phyloP scores from a whole-genome alignment of 805 yeast species.

The Kodamaea kaohsiungensis region DNA sequence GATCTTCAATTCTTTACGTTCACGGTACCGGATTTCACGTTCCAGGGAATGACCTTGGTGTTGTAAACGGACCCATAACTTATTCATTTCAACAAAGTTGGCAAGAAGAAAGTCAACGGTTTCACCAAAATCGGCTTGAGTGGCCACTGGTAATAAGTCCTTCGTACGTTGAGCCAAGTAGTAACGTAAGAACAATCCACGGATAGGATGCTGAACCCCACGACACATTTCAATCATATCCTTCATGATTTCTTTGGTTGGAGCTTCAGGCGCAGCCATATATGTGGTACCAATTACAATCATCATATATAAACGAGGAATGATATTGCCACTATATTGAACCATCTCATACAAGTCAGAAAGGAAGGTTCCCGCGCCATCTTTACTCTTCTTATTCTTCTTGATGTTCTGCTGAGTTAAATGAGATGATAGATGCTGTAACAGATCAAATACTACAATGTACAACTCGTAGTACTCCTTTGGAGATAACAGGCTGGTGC shows the following conservation, averaged over 20 bases:
- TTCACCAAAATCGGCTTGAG: constrained; percentile 50
- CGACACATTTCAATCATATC: constrained; percentile 98
- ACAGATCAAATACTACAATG: constrained; percentile 78
- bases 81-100: constrained; percentile 96
- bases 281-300: constrained; percentile 91
- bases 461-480: constrained; percentile 93
- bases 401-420: constrained; percentile 26
- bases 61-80: constrained; percentile 94
- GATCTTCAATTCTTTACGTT: constrained; percentile 86
- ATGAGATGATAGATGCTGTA: constrained; percentile 65
- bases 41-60: constrained; percentile 93
- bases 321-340: constrained; percentile 90
- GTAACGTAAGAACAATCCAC: constrained; percentile 89
- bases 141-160: constrained; percentile 52
- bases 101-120: constrained; percentile 78
- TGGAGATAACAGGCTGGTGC: constrained; percentile 76
- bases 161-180: constrained; percentile 84
- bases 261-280: constrained; percentile 75
- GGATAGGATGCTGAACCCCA: constrained; percentile 92
- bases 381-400: constrained; percentile 38
- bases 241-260: constrained; percentile 81
- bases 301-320: constrained; percentile 92
- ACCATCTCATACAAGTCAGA: constrained; percentile 93
- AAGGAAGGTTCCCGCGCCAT: constrained; percentile 38
- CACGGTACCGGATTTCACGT: constrained; percentile 67